Evolutionary conservation across 345 rosid species (phyloP), one percentile per base, ranked within the genome.

Genomic region (Pistacia vera): DNA sequence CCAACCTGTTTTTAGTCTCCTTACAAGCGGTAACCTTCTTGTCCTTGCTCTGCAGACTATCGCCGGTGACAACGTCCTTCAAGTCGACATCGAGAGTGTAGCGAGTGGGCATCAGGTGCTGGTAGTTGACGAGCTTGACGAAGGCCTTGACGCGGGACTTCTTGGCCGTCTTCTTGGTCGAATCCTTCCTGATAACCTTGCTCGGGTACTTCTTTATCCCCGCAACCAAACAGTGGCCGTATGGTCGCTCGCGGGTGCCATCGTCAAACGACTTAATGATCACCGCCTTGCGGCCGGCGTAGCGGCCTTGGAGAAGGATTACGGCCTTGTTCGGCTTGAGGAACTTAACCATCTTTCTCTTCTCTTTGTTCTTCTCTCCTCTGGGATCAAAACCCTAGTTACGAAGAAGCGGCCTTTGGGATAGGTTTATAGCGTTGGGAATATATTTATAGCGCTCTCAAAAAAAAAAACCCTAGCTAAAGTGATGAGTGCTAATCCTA

Each of bases 21-120:
- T 88, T 88, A 11, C 79, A 80, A 25, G 90, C 80, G 0, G 75
- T 44, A 0, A 88, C 87, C 86, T 88, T 88, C 83, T 88, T 86
- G 66, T 88, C 92, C 69, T 81, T 86, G 1, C 77, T 71, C 75
- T 77, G 80, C 8, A 88, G 79, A 25, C 75, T 78, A 46, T 88
- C 92, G 2, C 25, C 59, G 20, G 87, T n/a, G 5, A 88, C 88
- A 5, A 81, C 82, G 28, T 88, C 91, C 84, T 88, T 88, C 69
- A 88, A 78, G 63, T 88, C 91, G 1, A 88, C 91, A 22, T 88
- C 91, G 8, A 88, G 83, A 8, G 91, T 88, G 87, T 88, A 88
- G 12, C 91, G 88, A 13, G 90, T 88, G 9, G 91, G 91, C 91
- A 88, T 88, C 79, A 88, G 66, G 62, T 88, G 91, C 75, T 83